Evolutionary conservation across 1,284 basidiomycete genomes (phyloP), one percentile per base, ranked within the genome.

Genomic region (Ceratobasidium sp.): DNA sequence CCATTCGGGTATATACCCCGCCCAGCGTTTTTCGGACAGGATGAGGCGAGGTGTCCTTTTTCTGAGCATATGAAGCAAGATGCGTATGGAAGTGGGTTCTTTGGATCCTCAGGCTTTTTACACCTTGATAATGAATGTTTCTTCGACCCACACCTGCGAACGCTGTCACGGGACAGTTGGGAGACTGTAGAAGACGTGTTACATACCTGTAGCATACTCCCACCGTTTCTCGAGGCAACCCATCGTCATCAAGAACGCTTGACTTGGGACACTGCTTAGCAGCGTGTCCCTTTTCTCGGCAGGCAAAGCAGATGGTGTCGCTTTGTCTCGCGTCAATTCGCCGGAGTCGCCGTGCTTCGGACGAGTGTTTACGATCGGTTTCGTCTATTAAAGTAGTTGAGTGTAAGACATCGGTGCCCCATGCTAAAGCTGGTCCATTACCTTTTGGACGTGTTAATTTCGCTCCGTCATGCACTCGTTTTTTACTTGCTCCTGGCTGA

Each of bases 1-100:
- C 96, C 96, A 80, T 97, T 94, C 0, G 96, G 95, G 82, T 98
- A 98, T 38, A 98, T 88, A 0, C 96, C 96, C 79, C 90, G 92
- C 1, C 88, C 88, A 78, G 89, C 88, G 82, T 98, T 98, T 81
- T 93, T 85, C 0, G 94, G 93, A 84, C 96, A 98, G 23, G 89
- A 86, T 0, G 92, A 91, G 0, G 94, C 93, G 0, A 97, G 88
- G 82, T 97, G 96, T 0, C 96, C 96, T 81, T 89, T 90, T 4
- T 87, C 88, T 1, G 90, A 90, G 83, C 96, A 98, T 46, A 98
- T 93, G 83, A 96, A 98, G 85, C 96, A 98, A 0, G 93, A 95
- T 0, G 96, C 96, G 82, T 91, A 96, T 0, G 96, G 96, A 3
- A 96, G 88, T 1, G 93, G 93, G 80, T 94, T 88, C 18, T 83